Evolutionary conservation across 169 alveolate species (phyloP), one percentile per base, ranked within the genome.

Genomic region (Besnoitia besnoiti): DNA sequence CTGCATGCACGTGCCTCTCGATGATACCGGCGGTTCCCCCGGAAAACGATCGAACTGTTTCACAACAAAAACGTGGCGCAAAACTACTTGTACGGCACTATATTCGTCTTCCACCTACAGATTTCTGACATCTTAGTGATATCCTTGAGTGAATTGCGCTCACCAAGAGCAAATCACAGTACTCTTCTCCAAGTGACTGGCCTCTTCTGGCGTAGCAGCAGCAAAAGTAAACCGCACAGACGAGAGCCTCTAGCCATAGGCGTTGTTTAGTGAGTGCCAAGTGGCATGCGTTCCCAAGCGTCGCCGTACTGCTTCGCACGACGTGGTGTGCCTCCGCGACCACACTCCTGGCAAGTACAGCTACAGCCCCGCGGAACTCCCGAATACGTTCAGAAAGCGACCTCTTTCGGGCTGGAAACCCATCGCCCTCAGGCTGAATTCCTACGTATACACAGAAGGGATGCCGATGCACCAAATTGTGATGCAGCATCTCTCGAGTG

Each of bases 141-240:
- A n/a, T n/a, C n/a, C n/a, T n/a, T n/a, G n/a, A n/a, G n/a, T n/a
- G n/a, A n/a, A n/a, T n/a, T 27, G 47, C 3, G 12, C 87, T 77
- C 40, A 77, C 87, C 87, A 42, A 12, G 27, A 77, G 30, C 87
- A 77, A 42, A 59, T 77, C 59, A 59, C 87, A 77, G n/a, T 77
- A 77, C n/a, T 77, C 87, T 77, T 77, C 87, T 33, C 87, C 87
- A 30, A 77, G 40, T 30, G 87, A 40, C 87, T 7, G 87, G 21
- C 37, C 42, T 59, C 87, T 44, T 35, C n/a, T 77, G 61, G n/a
- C n/a, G 59, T 77, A 77, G 59, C 87, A 77, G 87, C 87, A 77
- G 62, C 87, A 77, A 46, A 40, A 77, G 87, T 77, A 77, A 42
- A 46, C 61, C 19, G 46, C 49, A 39, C 49, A 73, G 84, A 73